These are phyloP conservation scores for Mercurialis annua DNA, from an alignment of 345 rosid genomes.

Conservation along the genomic window DNA sequence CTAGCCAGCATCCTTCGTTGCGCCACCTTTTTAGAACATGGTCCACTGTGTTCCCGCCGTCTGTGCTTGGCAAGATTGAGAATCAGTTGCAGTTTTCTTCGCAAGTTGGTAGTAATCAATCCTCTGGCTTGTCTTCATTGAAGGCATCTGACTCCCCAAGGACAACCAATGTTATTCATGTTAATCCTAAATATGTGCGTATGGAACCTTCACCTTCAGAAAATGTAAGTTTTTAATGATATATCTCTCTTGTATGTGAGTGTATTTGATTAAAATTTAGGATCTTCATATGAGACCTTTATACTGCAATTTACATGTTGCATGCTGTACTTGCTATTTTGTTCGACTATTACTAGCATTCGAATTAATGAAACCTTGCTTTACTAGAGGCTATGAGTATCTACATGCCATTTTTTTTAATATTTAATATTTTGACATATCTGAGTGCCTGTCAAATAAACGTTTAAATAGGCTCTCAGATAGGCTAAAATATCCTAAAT, in stretches of 20 bases:
- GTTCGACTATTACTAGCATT: neutral
- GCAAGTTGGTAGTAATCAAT: constrained; percentile 38
- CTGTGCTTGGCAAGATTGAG: constrained; percentile 71
- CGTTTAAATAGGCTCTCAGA: neutral
- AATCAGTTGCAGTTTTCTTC: constrained; percentile 58
- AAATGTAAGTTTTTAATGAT: constrained; percentile 52
- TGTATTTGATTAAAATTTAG: neutral
- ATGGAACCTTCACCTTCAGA: constrained; percentile 61
- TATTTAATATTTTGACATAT: neutral
- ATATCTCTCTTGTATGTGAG: constrained; percentile 2
- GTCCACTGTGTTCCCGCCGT: constrained; percentile 74
- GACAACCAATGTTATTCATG: constrained; percentile 90
- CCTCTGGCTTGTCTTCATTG: constrained; percentile 42
- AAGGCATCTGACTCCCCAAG: constrained; percentile 71
- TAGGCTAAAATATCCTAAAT: neutral
- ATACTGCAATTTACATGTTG: neutral
- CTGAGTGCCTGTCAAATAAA: neutral
- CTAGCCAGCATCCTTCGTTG: constrained; percentile 67
- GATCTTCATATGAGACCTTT: neutral
- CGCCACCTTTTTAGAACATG: constrained; percentile 95
- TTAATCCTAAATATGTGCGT: constrained; percentile 91
- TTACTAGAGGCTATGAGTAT: neutral
- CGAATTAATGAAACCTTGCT: neutral
- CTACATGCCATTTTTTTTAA: neutral
- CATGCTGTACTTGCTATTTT: neutral